Evolutionary conservation across 306 rosid species (phyloP).

Genomic region (Aeschynomene evenia): DNA sequence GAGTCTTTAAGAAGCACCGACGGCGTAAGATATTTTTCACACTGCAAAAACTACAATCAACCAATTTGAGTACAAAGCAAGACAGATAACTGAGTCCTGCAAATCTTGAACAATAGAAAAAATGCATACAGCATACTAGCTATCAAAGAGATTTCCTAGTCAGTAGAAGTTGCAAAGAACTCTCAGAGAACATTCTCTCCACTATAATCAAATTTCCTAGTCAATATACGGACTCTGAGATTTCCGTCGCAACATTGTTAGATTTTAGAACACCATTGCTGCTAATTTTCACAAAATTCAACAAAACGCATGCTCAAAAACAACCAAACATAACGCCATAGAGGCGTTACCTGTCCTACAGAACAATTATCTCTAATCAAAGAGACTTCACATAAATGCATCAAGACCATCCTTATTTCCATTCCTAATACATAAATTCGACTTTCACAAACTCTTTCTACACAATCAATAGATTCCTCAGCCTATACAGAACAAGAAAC

Average conservation of each 20-base stretch:
- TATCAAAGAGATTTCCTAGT: neutral
- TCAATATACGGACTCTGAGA: neutral
- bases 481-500: slow-evolving; percentile 10
- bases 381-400: neutral
- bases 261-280: neutral
- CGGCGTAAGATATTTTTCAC: neutral
- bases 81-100: neutral
- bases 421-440: neutral
- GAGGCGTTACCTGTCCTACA: neutral
- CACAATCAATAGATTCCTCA: slow-evolving; percentile 1
- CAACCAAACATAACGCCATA: slow-evolving; percentile 5
- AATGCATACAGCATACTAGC: neutral
- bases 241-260: neutral
- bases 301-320: neutral
- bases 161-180: neutral
- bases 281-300: neutral
- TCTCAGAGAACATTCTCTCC: neutral
- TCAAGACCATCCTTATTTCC: neutral
- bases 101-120: neutral
- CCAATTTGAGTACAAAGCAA: neutral
- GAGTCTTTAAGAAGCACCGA: neutral
- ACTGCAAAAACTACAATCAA: neutral
- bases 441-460: neutral
- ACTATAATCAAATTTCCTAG: slow-evolving; percentile 8
- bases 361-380: slow-evolving; percentile 3